A percentile compares a stretch with the other conserved stretches of the same genome.
Evolutionary conservation across 345 rosid genomes (phyloP).

Genomic region (Abelmoschus esculentus): DNA sequence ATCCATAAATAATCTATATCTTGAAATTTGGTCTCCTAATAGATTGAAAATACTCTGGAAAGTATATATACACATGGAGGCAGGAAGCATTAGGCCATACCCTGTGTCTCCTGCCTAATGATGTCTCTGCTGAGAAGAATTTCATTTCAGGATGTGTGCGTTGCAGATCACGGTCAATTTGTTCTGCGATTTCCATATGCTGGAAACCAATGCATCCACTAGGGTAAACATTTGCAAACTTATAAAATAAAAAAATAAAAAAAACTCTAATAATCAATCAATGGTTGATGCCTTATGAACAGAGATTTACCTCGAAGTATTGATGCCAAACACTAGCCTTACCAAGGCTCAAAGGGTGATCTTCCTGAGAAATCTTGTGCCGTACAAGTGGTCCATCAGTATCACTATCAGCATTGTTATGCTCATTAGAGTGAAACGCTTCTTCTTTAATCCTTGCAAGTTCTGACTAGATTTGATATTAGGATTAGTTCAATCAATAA

Average conservation of each 20-base stretch:
- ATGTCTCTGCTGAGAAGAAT: conserved; percentile 54
- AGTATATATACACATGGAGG: background rate
- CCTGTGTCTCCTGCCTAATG: conserved; percentile 49
- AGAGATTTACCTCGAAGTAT: conserved; percentile 46
- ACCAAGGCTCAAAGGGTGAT: conserved; percentile 63
- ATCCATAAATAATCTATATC: background rate
- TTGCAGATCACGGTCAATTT: conserved; percentile 64
- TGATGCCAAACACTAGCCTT: conserved; percentile 60
- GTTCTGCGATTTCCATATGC: conserved; percentile 62
- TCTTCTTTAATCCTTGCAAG: conserved; percentile 23
- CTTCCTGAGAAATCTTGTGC: conserved; percentile 52
- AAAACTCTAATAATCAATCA: background rate
- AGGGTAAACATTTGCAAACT: conserved; percentile 10
- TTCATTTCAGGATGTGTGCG: conserved; percentile 69
- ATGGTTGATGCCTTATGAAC: background rate
- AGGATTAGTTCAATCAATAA: conserved; percentile 19
- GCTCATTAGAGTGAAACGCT: conserved; percentile 22
- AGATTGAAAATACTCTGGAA: too few species aligned
- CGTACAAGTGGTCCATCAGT: conserved; percentile 49
- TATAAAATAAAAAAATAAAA: background rate
- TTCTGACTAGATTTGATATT: conserved; percentile 46
- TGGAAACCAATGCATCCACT: conserved; percentile 19
- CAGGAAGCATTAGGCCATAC: conserved; percentile 19
- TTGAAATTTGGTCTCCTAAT: too few species aligned
- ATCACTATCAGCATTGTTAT: conserved; percentile 23